phyloP scores from a whole-genome alignment of 2,329 filamentous ascomycete species.

The Pseudocercospora fijiensis region DNA sequence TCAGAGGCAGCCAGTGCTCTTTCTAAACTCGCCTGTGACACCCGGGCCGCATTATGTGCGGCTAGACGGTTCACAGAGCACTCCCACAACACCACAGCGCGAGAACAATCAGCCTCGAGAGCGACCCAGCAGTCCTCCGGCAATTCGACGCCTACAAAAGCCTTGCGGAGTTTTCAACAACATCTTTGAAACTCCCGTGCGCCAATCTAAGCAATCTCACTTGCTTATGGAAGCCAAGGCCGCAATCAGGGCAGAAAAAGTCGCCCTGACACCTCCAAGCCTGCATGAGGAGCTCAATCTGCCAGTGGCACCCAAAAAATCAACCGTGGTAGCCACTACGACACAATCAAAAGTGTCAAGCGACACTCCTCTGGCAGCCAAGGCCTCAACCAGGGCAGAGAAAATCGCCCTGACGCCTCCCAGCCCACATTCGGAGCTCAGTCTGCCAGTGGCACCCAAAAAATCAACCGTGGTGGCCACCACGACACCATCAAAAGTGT shows the following conservation, averaged over 20 bases:
- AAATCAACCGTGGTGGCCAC: background rate
- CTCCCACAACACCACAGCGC: background rate
- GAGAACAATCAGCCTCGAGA: background rate
- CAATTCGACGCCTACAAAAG: background rate
- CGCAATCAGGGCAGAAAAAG: background rate
- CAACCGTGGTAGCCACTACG: no score
- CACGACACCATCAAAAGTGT: background rate
- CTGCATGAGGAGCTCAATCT: background rate
- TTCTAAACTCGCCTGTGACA: background rate
- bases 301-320: background rate
- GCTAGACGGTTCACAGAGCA: background rate
- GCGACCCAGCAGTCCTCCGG: background rate
- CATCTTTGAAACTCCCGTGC: background rate
- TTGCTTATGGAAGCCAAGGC: background rate
- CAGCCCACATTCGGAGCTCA: background rate
- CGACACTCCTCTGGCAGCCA: no score
- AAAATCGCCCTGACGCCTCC: background rate
- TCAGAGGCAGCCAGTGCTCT: background rate
- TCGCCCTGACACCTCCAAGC: background rate
- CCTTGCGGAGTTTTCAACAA: background rate
- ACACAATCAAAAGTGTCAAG: no score
- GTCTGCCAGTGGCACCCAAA: background rate
- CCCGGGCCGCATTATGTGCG: background rate
- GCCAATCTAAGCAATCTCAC: background rate
- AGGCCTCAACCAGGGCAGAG: background rate